Base-by-base conservation (phyloP, 164 flowering plant species). In the Brasenia schreberi region DNA sequence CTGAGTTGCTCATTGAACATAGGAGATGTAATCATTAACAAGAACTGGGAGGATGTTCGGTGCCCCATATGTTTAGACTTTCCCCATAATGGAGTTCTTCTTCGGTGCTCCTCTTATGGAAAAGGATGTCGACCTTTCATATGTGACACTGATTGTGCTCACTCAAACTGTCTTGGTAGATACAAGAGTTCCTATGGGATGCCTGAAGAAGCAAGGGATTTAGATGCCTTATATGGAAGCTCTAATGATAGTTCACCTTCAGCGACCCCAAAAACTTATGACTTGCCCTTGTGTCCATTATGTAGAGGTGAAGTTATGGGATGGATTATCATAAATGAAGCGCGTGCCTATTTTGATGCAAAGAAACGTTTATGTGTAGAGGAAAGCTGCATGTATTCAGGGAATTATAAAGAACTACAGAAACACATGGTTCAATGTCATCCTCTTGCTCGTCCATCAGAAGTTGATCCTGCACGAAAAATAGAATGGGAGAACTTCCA, bases 401-500 rank as follows among this genome's bases (percentile, higher is more conserved):
- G 98, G 6, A 84, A 85, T 14, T 91, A 78, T 72, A 17, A 59
- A 45, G 95, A 94, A 73, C 87, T 91, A 9, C 81, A 76, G 64
- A 74, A 80, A 71, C 98, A 94, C 81, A 92, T 90, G 33, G 75
- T 75, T 68, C n/a, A 79, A 10, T 87, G 82, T 66, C 98, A 91
- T 45, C 98, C 98, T 66, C 82, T 86, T 78, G 79, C 90, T 14
- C 80, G 89, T 58, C 98, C 98, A n/a, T 86, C 96, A 63, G 86
- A 85, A 73, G 80, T 89, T 62, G 97, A 94, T 74, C 96, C 96
- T 69, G 96, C 84, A 16, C 81, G 92, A 45, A 87, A 85, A 74
- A 90, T 89, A 52, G 97, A 89, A 67, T 94, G 97, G 97, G 97
- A 91, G 39, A 91, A 91, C 70, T 91, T 94, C 71, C 97, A 94